Percentiles rank a stretch among this genome's conserved stretches.
Evolutionary conservation across 495 filamentous ascomycete genomes (phyloP).

Genomic region (Oidiodendron maius): DNA sequence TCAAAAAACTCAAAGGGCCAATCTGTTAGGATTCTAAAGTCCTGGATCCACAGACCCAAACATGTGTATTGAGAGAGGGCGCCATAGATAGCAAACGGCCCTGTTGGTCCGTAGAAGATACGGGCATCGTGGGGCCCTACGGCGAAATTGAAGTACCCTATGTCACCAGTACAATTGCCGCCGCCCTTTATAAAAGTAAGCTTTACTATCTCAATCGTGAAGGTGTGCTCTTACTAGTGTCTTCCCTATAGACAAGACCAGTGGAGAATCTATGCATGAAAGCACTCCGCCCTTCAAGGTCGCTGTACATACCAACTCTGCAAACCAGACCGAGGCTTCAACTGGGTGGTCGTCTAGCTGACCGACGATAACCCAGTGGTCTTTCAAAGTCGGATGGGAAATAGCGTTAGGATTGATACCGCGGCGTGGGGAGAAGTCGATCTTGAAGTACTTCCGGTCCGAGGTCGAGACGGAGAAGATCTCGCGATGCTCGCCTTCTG

Average conservation of each 20-base stretch:
- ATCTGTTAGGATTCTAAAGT: slow-evolving; percentile 40
- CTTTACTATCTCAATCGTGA: too few species aligned
- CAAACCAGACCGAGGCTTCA: slow-evolving; percentile 20
- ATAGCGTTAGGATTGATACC: slow-evolving; percentile 49
- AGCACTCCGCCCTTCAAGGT: slow-evolving; percentile 33
- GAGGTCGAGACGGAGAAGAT: slow-evolving; percentile 38
- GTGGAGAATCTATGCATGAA: slow-evolving; percentile 30
- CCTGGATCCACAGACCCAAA: slow-evolving; percentile 45
- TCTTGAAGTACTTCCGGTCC: slow-evolving; percentile 33
- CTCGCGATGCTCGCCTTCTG: slow-evolving; percentile 9
- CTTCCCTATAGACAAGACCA: slow-evolving; percentile 34
- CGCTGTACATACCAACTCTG: slow-evolving; percentile 41
- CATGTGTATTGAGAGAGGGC: slow-evolving; percentile 44
- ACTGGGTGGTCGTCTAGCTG: slow-evolving; percentile 25
- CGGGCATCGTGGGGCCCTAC: slow-evolving; percentile 46
- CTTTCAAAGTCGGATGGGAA: slow-evolving; percentile 36
- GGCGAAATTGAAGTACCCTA: slow-evolving; percentile 28
- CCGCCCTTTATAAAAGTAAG: too few species aligned
- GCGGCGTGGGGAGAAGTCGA: slow-evolving; percentile 31
- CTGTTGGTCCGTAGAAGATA: slow-evolving; percentile 43
- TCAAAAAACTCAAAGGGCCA: slow-evolving; percentile 26
- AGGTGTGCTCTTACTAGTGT: too few species aligned
- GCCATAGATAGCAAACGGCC: slow-evolving; percentile 39
- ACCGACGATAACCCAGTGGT: slow-evolving; percentile 42
- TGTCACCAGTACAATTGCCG: slow-evolving; percentile 34